Base-by-base conservation (phyloP, 352 stramenopile genomes). In the Phytophthora fragariae region DNA sequence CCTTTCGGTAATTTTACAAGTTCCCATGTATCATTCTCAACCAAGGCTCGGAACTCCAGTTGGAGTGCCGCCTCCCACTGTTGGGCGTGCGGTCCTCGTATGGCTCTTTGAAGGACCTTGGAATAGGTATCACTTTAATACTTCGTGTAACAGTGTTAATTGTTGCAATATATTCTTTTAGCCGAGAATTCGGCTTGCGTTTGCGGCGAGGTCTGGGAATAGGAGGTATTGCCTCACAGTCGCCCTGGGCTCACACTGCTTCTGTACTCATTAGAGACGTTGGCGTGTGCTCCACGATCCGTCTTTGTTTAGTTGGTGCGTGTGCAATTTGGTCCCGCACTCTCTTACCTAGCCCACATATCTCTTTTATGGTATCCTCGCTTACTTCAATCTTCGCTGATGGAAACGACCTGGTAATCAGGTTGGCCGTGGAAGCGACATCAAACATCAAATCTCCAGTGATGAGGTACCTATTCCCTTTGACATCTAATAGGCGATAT, bases 401-500 rank as follows among this genome's bases (percentile, higher is more conserved):
- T 49, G 60, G 14, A n/a, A 53, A 67, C 19, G 49, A 67, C 15
- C 60, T 12, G 47, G 7, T 39, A 8, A 59, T 67, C 14, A 54
- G 11, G 2, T 19, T 10, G 2, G 50, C 61, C 10, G 61, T 67
- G 52, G 33, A 27, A 11, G n/a, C 33, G 31, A 24, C 39, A 8
- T 24, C 35, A 41, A 67, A 67, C 29, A 44, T 59, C 50, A 67
- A 49, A 7, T 57, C 33, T 14, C 46, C 31, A 19, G 46, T 33
- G 11, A 52, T 57, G 46, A 65, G 49, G 4, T 67, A 67, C 37
- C 21, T 58, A 52, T 59, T 59, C 11, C n/a, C 31, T 44, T 67
- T 59, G 10, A 66, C n/a, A 67, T 64, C 46, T 44, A 15, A 41
- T 15, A 41, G 11, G 0, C 37, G 37, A 46, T 46, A 46, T 14